Evolutionary conservation across 495 filamentous ascomycete species (phyloP).

Genomic region (Penicillium malachiteum): DNA sequence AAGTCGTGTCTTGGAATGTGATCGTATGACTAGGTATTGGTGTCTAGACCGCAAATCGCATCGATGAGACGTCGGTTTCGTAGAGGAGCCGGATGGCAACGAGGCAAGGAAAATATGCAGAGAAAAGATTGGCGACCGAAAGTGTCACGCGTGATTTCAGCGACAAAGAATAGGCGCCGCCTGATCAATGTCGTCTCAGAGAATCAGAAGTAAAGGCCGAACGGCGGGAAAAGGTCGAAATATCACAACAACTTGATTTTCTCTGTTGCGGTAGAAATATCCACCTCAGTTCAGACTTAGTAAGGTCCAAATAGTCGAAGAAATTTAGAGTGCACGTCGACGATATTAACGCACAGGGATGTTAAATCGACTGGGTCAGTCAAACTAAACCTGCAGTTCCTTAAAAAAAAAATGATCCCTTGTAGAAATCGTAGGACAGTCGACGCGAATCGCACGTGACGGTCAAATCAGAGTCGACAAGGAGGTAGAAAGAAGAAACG

Average conservation of each 20-base stretch:
- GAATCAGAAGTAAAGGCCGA: neutral
- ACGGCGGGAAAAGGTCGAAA: neutral
- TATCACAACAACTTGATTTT: neutral
- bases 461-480: slow-evolving; percentile 2
- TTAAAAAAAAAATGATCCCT: neutral
- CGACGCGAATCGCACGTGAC: slow-evolving; percentile 28
- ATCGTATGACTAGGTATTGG: neutral
- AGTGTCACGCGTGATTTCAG: neutral
- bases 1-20: slow-evolving; percentile 5
- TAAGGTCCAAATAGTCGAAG: neutral
- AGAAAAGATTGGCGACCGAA: neutral
- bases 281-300: neutral
- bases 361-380: neutral
- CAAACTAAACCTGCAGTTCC: neutral
- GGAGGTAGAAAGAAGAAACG: neutral
- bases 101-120: too few relatives aligned
- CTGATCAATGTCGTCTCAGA: slow-evolving; percentile 14
- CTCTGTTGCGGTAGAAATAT: neutral
- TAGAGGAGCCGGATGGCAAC: neutral
- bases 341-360: slow-evolving; percentile 11
- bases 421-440: neutral
- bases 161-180: slow-evolving; percentile 19
- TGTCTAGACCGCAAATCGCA: slow-evolving; percentile 35
- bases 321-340: neutral
- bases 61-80: slow-evolving; percentile 16